Base-by-base conservation (phyloP, 2,329 filamentous ascomycete species). In the Didymosphaeria variabile region DNA sequence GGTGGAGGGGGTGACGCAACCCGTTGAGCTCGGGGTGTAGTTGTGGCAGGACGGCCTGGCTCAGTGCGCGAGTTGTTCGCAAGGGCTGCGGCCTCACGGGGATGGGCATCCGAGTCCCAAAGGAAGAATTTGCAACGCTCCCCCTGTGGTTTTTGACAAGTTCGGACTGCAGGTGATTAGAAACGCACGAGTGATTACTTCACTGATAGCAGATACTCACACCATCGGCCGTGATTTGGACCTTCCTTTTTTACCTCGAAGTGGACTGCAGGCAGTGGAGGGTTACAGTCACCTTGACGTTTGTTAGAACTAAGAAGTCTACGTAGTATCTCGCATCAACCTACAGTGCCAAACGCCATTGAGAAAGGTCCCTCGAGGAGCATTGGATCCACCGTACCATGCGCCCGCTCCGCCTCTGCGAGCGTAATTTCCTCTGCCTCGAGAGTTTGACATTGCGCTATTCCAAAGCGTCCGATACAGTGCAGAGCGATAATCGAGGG, bases 191-290 rank as follows among this genome's bases (percentile, higher is more conserved):
- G 21, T 40, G 23, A 8, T 19, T 29, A 21, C 12, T 21, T 47
- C 13, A 17, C 10, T 47, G 31, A n/a, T 31, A 42, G 31, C 19
- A 44, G 23, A 32, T 40, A 57, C 64, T 62, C 73, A 75, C 73
- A 87, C 81, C 82, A 86, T 67, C 81, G 76, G 12, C 86, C 86
- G 60, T 87, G 79, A 65, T 89, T 89, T 47, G 75, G 74, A 4
- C 83, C 82, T 32, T 83, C 81, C 62, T 88, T 89, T 71, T 86
- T 88, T 1, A 84, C 83, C 67, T 86, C 81, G 62, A 87, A 84
- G 55, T 83, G 84, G 29, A 81, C 79, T 2, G 86, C 86, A 19
- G 83, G 84, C 2, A 84, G 77, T 21, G 84, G 81, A 10, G 84
- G 83, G 12, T 78, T 79, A 70, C 87, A 89, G 67, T 89, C 84